phyloP scores from a whole-genome alignment of 139 green algal genomes.

The Ettlia oleoabundans region DNA sequence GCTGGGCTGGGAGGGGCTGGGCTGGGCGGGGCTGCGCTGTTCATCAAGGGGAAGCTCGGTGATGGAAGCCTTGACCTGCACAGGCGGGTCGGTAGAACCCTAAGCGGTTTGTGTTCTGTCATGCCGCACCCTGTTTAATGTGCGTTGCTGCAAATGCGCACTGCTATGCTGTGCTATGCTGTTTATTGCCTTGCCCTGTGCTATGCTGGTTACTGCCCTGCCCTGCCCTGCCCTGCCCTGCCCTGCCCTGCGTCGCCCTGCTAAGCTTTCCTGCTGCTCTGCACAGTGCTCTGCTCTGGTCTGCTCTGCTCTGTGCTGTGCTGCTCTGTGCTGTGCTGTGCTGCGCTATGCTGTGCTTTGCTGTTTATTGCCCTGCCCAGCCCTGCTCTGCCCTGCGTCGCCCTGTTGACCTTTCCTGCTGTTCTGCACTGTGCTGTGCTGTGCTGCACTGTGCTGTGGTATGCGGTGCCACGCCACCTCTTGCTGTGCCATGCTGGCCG shows the following conservation, averaged over 20 bases:
- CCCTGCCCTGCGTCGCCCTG: too few relatives aligned
- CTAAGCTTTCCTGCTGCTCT: too few relatives aligned
- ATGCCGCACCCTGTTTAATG: neutral
- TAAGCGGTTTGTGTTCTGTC: too few relatives aligned
- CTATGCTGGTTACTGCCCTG: too few relatives aligned
- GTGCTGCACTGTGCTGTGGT: neutral
- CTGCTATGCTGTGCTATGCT: neutral
- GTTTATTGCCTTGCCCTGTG: too few relatives aligned
- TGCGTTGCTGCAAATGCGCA: too few relatives aligned
- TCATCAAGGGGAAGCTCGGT: neutral
- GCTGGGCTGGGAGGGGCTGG: neutral
- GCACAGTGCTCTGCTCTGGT: too few relatives aligned
- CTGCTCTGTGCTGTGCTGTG: neutral
- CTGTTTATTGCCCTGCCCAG: too few relatives aligned
- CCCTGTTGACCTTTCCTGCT: neutral
- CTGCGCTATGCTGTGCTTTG: too few relatives aligned
- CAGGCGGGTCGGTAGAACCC: neutral
- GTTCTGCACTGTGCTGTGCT: neutral
- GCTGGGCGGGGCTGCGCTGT: neutral
- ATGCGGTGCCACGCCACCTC: neutral
- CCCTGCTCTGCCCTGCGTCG: too few relatives aligned
- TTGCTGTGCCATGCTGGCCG: neutral
- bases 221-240: too few relatives aligned
- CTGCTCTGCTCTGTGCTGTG: too few relatives aligned
- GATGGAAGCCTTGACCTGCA: conserved; percentile 5